Base-by-base conservation (phyloP, 148 eudicot species). In the Nepenthes gracilis region DNA sequence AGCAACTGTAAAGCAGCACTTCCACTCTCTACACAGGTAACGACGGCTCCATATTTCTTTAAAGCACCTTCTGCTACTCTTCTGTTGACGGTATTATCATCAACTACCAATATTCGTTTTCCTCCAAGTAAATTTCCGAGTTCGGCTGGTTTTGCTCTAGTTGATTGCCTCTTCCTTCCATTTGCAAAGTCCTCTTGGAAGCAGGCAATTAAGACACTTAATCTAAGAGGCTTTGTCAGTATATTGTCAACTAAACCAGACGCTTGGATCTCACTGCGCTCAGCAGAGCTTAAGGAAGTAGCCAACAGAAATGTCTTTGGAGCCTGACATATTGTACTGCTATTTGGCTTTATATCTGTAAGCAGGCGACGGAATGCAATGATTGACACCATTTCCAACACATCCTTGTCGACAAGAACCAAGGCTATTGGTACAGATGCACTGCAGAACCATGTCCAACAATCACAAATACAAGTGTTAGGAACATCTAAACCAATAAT, bases 1-100 rank as follows among this genome's bases (percentile, higher is more conserved):
- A 81, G 87, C 80, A 64, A 67, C 47, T 47, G 59, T 9, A 81
- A 56, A 52, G 87, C 90, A 43, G 68, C 73, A 37, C 72, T 72
- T n/a, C 87, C 90, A 61, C 83, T 70, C 35, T 70, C 82, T 8
- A 74, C 95, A 58, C 88, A 79, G n/a, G 79, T 70, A 37, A 81
- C 85, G 53, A 71, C 52, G 33, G 87, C 95, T 68, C 84, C 82
- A 53, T 80, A 78, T 68, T 87, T 84, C 67, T 78, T 87, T 38
- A 87, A 71, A 60, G 90, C 90, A 37, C 85, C 90, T 77, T 74
- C 90, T 1, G 95, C 95, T 49, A 87, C 95, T 68, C 80, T 76
- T 35, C 87, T 68, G 61, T 87, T 87, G 37, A 87, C 95, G 9
- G 55, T 67, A 69, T 87, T 84, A 73, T 87, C 95, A 76, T 87